Base-by-base conservation (phyloP, 23 red algal species). In the Porphyridium purpureum region DNA sequence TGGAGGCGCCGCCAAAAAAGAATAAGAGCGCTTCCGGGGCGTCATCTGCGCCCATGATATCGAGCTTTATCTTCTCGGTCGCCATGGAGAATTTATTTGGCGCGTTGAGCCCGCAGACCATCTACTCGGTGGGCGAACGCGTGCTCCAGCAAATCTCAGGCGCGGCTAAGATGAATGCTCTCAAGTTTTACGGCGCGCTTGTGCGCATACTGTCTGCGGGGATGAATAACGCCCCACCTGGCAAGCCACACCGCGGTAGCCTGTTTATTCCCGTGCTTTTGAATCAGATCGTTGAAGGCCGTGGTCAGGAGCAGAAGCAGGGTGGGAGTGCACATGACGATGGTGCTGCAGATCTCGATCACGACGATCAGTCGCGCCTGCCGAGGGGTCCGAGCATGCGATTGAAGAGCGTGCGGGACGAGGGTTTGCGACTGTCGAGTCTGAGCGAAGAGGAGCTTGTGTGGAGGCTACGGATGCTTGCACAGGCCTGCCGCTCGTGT, bases 381-480 rank as follows among this genome's bases (percentile, higher is more conserved):
- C n/a, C n/a, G n/a, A n/a, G n/a, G n/a, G n/a, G n/a, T 44, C 38
- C 17, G 11, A 44, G 17, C 38, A 44, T 11, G 38, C 17, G 17
- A 11, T 44, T 44, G 7, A 24, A 57, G 19, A 35, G 32, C 6
- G 14, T 24, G 19, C 28, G 7, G 32, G 4, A 15, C 20, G 19
- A 33, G 53, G 17, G 15, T 0, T 49, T 15, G 33, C 40, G 35
- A 19, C 59, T 85, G n/a, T 53, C 61, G 2, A 38, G 67, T 0
- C 55, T 85, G 32, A 47, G 35, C 20, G 66, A 93, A 35, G 59
- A 80, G 9, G 84, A 93, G 54, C n/a, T 80, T 4, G 64, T 81
- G 49, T 84, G 90, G 78, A 35, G 90, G 7, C 63, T 98, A 53
- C 66, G 78, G 17, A 72, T 98, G 77, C 59, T 98, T 8, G 78